Base-by-base conservation (phyloP, 2,329 filamentous ascomycete species). In the Aaosphaeria arxii region DNA sequence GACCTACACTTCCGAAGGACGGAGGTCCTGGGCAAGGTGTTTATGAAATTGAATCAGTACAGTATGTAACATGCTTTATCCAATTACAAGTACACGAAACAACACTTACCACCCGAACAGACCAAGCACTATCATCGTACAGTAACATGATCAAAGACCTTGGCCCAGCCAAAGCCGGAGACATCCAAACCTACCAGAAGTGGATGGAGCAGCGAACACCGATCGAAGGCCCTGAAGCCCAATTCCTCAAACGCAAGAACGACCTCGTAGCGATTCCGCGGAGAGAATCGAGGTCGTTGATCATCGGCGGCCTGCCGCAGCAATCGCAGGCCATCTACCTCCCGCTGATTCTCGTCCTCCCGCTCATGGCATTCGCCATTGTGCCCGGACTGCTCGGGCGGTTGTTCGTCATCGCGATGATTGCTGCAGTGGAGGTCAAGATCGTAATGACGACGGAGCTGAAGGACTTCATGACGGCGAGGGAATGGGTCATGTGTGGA, bases 11-110 rank as follows among this genome's bases (percentile, higher is more conserved):
- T 78, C 68, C 79, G 79, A 52, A 80, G 81, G 58, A 83, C 79
- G 0, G 79, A 84, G 42, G 67, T 87, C 5, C 64, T 88, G 5
- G 81, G 80, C 11, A 77, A 80, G 54, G 83, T 88, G 46, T 85
- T 81, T 11, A 77, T 80, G 53, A 88, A 88, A 63, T 69, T 88
- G 6, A 77, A 78, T 31, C 83, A 87, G 59, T 89, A 89, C 62
- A 85, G 84, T 86, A 70, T 66, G 52, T 24, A 41, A 28, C 39
- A 11, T 9, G 17, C 4, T n/a, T 2, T 9, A 36, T 40, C 11
- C 9, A 9, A 11, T 40, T 17, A 40, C 11, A 28, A 11, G 7
- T 11, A 40, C 11, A 11, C 7, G 11, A 9, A 28, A 28, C 9
- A 28, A 35, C 5, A 3, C 31, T 40, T 36, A 17, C 30, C n/a